Evolutionary conservation across 805 yeast species (phyloP).

Genomic region (Tetrapisispora taiwanensis): DNA sequence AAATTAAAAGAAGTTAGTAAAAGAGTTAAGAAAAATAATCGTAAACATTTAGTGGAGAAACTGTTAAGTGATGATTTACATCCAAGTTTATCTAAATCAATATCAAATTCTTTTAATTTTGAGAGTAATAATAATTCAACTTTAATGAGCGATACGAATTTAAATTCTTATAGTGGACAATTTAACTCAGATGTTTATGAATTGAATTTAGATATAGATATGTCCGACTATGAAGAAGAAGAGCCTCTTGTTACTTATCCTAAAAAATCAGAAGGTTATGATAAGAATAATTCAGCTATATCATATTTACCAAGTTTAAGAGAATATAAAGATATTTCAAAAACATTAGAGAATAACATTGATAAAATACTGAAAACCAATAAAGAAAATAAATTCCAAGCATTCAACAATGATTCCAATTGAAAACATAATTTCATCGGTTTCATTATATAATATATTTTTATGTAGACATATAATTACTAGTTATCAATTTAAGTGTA

Average conservation of each 20-base stretch:
- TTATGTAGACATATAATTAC: too few species aligned
- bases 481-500: too few species aligned
- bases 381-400: neutral
- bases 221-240: conserved; percentile 1
- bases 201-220: conserved; percentile 5
- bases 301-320: conserved; percentile 8
- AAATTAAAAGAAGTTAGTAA: conserved; percentile 6
- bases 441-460: too few species aligned
- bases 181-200: conserved; percentile 9
- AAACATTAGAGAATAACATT: conserved; percentile 5
- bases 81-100: conserved; percentile 21
- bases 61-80: conserved; percentile 17
- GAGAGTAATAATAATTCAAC: neutral
- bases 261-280: neutral
- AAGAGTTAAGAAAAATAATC: conserved; percentile 8
- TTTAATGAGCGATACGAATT: neutral
- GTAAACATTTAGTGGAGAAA: conserved; percentile 12
- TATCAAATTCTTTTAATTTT: conserved; percentile 22
- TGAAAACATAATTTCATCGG: too few species aligned
- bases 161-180: neutral
- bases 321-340: conserved; percentile 5
- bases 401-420: too few species aligned
- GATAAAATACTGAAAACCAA: neutral
- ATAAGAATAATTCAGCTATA: neutral
- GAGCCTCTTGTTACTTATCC: neutral